These are phyloP conservation scores for Madurella mycetomatis DNA, from an alignment of 2,329 filamentous ascomycete species.

Conservation along the genomic window DNA sequence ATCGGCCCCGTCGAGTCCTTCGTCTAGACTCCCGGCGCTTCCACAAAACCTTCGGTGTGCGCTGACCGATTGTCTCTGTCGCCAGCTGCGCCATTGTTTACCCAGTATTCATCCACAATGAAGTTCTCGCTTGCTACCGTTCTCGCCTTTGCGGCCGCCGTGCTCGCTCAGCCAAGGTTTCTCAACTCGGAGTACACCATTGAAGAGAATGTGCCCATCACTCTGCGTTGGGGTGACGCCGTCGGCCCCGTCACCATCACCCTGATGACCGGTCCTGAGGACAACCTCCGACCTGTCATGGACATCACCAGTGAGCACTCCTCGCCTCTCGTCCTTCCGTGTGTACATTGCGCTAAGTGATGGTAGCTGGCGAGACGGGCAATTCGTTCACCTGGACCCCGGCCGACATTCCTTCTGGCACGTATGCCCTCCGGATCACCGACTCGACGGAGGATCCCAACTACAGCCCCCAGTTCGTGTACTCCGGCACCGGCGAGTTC, in stretches of 20 bases:
- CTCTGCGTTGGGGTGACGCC: slow-evolving; percentile 40
- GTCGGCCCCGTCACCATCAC: slow-evolving; percentile 39
- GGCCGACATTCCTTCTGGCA: slow-evolving; percentile 34
- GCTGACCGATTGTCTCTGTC: slow-evolving; percentile 6
- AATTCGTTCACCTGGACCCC: slow-evolving; percentile 38
- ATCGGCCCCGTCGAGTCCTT: not conserved
- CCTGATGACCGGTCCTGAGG: slow-evolving; percentile 37
- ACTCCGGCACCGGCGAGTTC: slow-evolving; percentile 17
- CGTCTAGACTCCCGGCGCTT: not conserved
- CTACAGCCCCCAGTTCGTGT: slow-evolving; percentile 39
- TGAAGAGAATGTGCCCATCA: slow-evolving; percentile 38
- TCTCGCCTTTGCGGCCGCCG: slow-evolving; percentile 34
- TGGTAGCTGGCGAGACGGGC: slow-evolving; percentile 33
- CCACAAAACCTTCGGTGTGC: not conserved
- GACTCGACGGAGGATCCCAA: slow-evolving; percentile 37
- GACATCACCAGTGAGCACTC: slow-evolving; percentile 35
- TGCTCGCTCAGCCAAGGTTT: slow-evolving; percentile 28
- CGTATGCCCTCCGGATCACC: slow-evolving; percentile 44
- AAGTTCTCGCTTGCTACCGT: slow-evolving; percentile 36
- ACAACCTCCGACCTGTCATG: slow-evolving; percentile 34
- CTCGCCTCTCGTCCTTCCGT: not conserved
- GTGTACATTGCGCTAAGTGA: not conserved
- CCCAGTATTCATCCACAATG: slow-evolving; percentile 34
- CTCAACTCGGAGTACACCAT: slow-evolving; percentile 33
- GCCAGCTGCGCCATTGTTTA: slow-evolving; percentile 15